Evolutionary conservation across 768 basidiomycete species (phyloP), one percentile per base, ranked within the genome.

Genomic region (Hydnomerulius pinastri): DNA sequence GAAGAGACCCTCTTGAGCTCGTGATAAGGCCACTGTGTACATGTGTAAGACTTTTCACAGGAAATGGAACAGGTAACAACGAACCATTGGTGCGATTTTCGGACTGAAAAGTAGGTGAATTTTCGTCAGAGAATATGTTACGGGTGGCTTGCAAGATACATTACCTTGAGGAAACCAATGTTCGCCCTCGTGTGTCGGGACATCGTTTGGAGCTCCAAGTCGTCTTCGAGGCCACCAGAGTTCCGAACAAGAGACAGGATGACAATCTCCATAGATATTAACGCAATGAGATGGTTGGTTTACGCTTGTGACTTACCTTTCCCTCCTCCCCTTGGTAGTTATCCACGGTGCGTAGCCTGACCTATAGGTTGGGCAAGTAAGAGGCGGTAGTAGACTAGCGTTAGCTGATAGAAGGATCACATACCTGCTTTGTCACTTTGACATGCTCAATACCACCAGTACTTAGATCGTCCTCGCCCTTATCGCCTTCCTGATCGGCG

Each of bases 271-370:
- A 4, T 10, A n/a, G 42, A 48, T 2, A 37, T 50, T 43, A 59
- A 39, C 28, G 15, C 18, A 44, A 20, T 11, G 11, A 17, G 4
- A 9, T 4, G 2, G 35, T 17, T n/a, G n/a, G 5, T 21, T 10
- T 18, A 27, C 30, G 49, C n/a, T 11, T n/a, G 18, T 32, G 0
- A 39, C 61, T 15, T 55, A 79, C 81, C 60, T 75, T 79, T 2
- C 79, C 83, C 69, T 88, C 87, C 51, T 86, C 81, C 2, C 87
- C 89, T 65, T 91, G 90, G 60, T 81, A 91, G 43, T 85, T 89
- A 54, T 92, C 88, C 2, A 91, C 79, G 0, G 88, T 90, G 5
- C 89, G 78, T 5, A 91, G 70, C 7, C 79, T 76, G 35, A 89
- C 79, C 86, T 88, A 41, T 4, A 43, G 43, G 17, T 8, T 20